Conservation (phyloP, 1,284 basidiomycete species). For the Irpex lacteus region DNA sequence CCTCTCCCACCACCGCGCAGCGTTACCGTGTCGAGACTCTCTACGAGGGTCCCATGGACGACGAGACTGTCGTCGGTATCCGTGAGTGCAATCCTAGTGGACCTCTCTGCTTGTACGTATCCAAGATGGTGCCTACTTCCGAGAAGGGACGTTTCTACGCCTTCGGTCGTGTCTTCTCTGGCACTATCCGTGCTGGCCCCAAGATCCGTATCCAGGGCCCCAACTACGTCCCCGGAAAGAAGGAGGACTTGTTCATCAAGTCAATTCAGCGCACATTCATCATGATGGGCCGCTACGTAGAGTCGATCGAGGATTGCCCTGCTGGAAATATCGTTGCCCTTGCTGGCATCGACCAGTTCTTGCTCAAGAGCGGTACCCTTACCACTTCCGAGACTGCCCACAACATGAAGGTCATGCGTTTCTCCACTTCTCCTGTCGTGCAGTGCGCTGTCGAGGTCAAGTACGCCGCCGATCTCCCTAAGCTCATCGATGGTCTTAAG, state of each 20-base stretch:
- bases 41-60: constrained; percentile 99
- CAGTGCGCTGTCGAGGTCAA: constrained; percentile 99
- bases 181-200: constrained; percentile 94
- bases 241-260: constrained; percentile 98
- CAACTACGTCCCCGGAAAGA: constrained; percentile 98
- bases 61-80: constrained; percentile 98
- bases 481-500: constrained; percentile 99
- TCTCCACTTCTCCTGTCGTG: constrained; percentile 99
- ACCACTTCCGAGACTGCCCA: constrained; percentile 98
- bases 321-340: constrained; percentile 99
- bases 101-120: constrained; percentile 98
- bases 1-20: constrained; percentile 96
- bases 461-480: constrained; percentile 98
- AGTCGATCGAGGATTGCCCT: constrained; percentile 99
- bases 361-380: constrained; percentile 98
- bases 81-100: constrained; percentile 97
- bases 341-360: constrained; percentile 99
- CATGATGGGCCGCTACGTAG: constrained; percentile 99
- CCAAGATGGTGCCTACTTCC: constrained; percentile 99
- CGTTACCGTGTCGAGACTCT: constrained; percentile 99
- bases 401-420: constrained; percentile 99
- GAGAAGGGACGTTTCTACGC: constrained; percentile 99
- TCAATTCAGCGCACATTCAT: constrained; percentile 98
- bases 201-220: constrained; percentile 99
- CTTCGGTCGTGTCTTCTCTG: constrained; percentile 99